These are phyloP conservation scores for Fusarium sp. DNA, from an alignment of 2,329 filamentous ascomycete genomes.

Conservation along the genomic window DNA sequence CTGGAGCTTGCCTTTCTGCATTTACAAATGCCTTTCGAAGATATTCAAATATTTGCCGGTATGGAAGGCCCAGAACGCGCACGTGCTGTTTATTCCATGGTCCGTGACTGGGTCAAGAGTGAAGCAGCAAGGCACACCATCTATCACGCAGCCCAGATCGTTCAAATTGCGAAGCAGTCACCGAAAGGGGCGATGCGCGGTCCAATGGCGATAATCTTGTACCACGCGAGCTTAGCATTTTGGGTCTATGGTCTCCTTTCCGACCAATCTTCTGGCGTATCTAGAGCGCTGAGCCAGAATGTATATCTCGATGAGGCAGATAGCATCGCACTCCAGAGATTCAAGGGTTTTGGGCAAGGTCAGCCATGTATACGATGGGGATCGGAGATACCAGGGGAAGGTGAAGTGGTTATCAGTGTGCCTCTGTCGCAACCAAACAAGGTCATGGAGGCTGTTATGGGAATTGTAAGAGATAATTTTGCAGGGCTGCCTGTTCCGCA, in stretches of 20 bases:
- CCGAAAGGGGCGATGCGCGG: constrained; percentile 40
- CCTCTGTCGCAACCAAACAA: constrained; percentile 30
- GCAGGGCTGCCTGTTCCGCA: constrained; percentile 16
- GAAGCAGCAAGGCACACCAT: constrained; percentile 53
- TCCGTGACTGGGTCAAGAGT: constrained; percentile 56
- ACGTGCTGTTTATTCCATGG: constrained; percentile 51
- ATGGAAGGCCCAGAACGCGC: constrained; percentile 59
- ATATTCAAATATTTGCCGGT: constrained; percentile 60
- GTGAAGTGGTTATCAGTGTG: constrained; percentile 17
- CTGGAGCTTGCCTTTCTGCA: constrained; percentile 55
- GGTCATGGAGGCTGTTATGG: constrained; percentile 34
- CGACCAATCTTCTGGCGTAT: background rate
- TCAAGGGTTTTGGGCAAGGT: constrained; percentile 34
- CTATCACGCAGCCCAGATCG: constrained; percentile 51
- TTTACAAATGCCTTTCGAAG: constrained; percentile 59
- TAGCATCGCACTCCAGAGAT: constrained; percentile 19
- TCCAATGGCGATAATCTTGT: constrained; percentile 48
- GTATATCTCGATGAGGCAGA: constrained; percentile 28
- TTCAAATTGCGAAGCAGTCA: constrained; percentile 39
- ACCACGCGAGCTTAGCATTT: constrained; percentile 50
- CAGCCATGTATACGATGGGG: constrained; percentile 35
- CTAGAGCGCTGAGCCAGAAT: background rate
- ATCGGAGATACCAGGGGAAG: constrained; percentile 13
- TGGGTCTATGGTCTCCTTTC: constrained; percentile 46
- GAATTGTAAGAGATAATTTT: constrained; percentile 26